Base-by-base conservation (phyloP, 805 yeast genomes). In the Yamadazyma sp. region DNA sequence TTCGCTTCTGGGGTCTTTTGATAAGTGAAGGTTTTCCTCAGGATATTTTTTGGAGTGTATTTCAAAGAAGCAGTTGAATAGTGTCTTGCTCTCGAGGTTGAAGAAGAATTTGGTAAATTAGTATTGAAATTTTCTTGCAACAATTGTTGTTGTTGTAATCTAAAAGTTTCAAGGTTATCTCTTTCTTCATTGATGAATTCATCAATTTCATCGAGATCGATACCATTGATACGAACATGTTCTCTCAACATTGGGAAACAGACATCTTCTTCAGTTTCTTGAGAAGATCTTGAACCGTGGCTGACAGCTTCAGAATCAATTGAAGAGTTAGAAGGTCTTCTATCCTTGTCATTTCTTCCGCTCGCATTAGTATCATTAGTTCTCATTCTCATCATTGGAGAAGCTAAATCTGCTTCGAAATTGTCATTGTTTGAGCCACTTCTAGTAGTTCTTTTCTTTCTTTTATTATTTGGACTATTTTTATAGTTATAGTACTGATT, bases 201-300 rank as follows among this genome's bases (percentile, higher is more conserved):
- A 39, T 86, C 96, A 46, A 91, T 75, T 52, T 88, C 97, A 51
- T 80, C 87, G 51, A 91, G 86, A 59, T 91, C 96, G 47, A 93
- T 86, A 12, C 95, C 96, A 41, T 79, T 80, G 28, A 76, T 65
- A 34, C 70, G 56, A 18, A 67, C 63, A 42, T 67, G 72, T 41
- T 82, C 82, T 4, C 85, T 80, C 32, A 78, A 65, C 86, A 87
- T 82, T 2, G 98, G 98, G 61, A 89, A 89, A 69, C 98, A 91
- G 29, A 91, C 98, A 73, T 91, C 98, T 55, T 87, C 96, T 52
- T 91, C 98, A 0, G 96, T 87, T 53, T 88, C 96, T 48, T 86
- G 95, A 4, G 89, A 80, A 13, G 80, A 78, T 45, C 87, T 70
- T 7, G 91, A 82, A 1, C 80, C 84, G 47, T 78, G 85, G 1